Base-by-base conservation (phyloP, 179 eudicot genomes). In the Spinacia oleracea region DNA sequence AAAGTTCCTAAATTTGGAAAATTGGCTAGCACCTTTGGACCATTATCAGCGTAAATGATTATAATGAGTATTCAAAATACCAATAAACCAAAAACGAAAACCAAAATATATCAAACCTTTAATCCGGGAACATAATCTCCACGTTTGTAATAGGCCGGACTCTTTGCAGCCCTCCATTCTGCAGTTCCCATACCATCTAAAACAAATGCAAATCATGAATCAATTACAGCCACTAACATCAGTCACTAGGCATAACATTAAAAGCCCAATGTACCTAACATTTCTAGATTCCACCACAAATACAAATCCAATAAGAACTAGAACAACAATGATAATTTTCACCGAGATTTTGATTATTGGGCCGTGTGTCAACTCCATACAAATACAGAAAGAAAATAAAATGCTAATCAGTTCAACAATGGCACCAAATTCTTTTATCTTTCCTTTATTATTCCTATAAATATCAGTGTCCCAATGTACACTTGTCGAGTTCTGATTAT, bases 111-210 rank as follows among this genome's bases (percentile, higher is more conserved):
- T 7, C 70, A 63, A 79, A 92, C 98, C 98, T 93, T 95, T 86
- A 95, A 82, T 34, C 98, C 98, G 76, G 98, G 98, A 80, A 95
- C 98, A 83, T 95, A 95, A 84, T 95, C 98, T 60, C 98, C 98
- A 83, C 98, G 90, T 86, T 95, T 95, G 89, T 89, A 95, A 81
- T 95, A 95, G 43, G 97, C 82, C 11, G 98, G 98, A 82, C 93
- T 93, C 91, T 95, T 95, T 0, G 98, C 97, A 15, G 98, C 93
- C 80, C 98, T 93, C 98, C 97, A 91, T 81, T 90, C 97, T 6
- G 98, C 97, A 20, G 98, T 95, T 5, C 98, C 98, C 98, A 95
- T 95, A 68, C 98, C 98, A 91, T 95, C 98, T 95, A 83, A 78
- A 85, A 32, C 69, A 79, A 15, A 59, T 15, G 32, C 70, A 84